Conservation (phyloP, 495 filamentous ascomycete species). For the Stereocaulon alpinum region DNA sequence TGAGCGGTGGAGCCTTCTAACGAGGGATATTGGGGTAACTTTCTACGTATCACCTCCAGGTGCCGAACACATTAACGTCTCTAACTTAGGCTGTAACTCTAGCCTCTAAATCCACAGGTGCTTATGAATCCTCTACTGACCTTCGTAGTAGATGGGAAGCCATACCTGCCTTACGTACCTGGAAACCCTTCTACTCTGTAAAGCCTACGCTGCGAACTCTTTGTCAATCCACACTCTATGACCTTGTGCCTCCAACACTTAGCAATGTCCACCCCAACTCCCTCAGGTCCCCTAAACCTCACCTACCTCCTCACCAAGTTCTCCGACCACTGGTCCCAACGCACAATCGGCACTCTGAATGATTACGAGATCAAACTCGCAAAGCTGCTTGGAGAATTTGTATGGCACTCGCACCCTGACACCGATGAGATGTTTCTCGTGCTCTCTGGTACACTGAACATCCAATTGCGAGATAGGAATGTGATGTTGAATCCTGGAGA, state of each 20-base stretch:
- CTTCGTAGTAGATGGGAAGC: not conserved
- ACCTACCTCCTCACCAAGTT: slow-evolving; percentile 13
- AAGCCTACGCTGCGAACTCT: not conserved
- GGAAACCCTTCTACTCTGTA: not conserved
- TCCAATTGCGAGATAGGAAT: slow-evolving; percentile 21
- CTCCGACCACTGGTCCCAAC: slow-evolving; percentile 19
- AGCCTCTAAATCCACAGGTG: not conserved
- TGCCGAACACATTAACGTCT: not conserved
- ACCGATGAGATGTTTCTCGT: slow-evolving; percentile 34
- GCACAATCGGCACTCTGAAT: slow-evolving; percentile 23
- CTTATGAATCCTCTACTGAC: not conserved
- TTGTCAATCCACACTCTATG: no score
- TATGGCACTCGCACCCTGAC: slow-evolving; percentile 31
- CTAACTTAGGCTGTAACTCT: not conserved
- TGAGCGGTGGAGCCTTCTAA: no score
- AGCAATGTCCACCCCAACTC: not conserved
- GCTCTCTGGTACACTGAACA: slow-evolving; percentile 22
- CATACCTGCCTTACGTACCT: not conserved
- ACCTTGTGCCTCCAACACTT: not conserved
- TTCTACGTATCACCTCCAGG: no score
- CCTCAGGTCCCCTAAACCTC: slow-evolving; percentile 10
- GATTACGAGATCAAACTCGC: slow-evolving; percentile 29
- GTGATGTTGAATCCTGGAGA: slow-evolving; percentile 17
- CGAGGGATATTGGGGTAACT: no score
- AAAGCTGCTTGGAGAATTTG: slow-evolving; percentile 28